Conservation (phyloP, 1,139 yeast genomes). For the Geotrichum australiense region DNA sequence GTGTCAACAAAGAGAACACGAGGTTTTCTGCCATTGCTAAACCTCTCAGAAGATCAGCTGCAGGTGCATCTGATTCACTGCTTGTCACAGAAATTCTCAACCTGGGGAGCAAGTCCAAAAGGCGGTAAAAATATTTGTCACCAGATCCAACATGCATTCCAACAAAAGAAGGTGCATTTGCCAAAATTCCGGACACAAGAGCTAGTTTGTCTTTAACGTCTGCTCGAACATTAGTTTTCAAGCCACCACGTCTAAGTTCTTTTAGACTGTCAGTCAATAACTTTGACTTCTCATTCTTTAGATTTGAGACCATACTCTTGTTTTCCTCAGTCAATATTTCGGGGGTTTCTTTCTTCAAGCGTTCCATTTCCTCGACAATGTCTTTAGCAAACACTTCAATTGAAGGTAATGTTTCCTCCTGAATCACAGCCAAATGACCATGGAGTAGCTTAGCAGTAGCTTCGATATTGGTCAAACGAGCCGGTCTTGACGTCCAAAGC, state of each 20-base stretch:
- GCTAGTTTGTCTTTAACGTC: slow-evolving; percentile 58
- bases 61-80: slow-evolving; percentile 67
- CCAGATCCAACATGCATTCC: slow-evolving; percentile 39
- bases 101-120: slow-evolving; percentile 75
- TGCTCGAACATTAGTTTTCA: slow-evolving; percentile 57
- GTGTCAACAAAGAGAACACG: slow-evolving; percentile 43
- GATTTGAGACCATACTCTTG: slow-evolving; percentile 63
- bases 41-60: slow-evolving; percentile 66
- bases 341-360: slow-evolving; percentile 74
- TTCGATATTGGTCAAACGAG: slow-evolving; percentile 45
- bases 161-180: slow-evolving; percentile 45
- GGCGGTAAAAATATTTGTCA: slow-evolving; percentile 59
- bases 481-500: slow-evolving; percentile 52
- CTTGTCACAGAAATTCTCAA: slow-evolving; percentile 55
- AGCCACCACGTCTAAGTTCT: slow-evolving; percentile 68
- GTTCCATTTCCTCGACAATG: slow-evolving; percentile 51
- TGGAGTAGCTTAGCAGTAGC: slow-evolving; percentile 34
- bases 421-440: slow-evolving; percentile 18
- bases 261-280: slow-evolving; percentile 68
- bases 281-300: slow-evolving; percentile 74
- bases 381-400: slow-evolving; percentile 50
- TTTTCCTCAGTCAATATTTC: slow-evolving; percentile 58
- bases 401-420: slow-evolving; percentile 33
- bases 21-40: slow-evolving; percentile 75
- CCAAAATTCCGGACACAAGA: slow-evolving; percentile 55